phyloP scores from a whole-genome alignment of 306 rosid genomes.

The Vigna angularis region DNA sequence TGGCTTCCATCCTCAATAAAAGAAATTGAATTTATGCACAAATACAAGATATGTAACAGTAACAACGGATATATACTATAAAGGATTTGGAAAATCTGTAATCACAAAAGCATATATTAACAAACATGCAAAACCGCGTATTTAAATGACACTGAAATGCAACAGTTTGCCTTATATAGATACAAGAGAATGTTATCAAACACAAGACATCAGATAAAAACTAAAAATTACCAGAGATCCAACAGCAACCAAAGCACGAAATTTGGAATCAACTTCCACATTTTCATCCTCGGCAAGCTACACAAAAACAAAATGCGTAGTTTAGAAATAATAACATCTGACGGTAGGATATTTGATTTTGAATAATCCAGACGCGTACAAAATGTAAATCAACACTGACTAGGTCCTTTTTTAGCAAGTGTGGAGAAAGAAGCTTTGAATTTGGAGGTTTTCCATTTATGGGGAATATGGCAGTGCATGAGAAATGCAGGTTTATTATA shows the following conservation, averaged over 20 bases:
- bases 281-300: slow-evolving; percentile 82
- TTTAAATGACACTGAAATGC: background rate
- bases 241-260: slow-evolving; percentile 90
- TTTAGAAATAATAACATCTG: slow-evolving; percentile 21
- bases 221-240: slow-evolving; percentile 80
- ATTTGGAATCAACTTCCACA: slow-evolving; percentile 76
- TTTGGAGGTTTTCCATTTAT: slow-evolving; percentile 10
- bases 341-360: slow-evolving; percentile 23
- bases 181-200: slow-evolving; percentile 11
- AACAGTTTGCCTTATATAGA: slow-evolving; percentile 22
- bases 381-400: slow-evolving; percentile 12
- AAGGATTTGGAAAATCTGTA: background rate
- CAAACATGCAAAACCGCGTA: no score
- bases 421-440: background rate
- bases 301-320: slow-evolving; percentile 12
- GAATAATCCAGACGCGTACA: slow-evolving; percentile 8
- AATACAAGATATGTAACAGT: background rate
- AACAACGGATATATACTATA: background rate
- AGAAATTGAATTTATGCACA: background rate
- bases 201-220: slow-evolving; percentile 13
- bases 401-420: background rate
- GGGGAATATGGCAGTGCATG: background rate
- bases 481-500: slow-evolving; percentile 22
- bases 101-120: no score
- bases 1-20: background rate